Evolutionary conservation across 352 stramenopile genomes (phyloP).

Genomic region (Globisporangium paroecandrum): DNA sequence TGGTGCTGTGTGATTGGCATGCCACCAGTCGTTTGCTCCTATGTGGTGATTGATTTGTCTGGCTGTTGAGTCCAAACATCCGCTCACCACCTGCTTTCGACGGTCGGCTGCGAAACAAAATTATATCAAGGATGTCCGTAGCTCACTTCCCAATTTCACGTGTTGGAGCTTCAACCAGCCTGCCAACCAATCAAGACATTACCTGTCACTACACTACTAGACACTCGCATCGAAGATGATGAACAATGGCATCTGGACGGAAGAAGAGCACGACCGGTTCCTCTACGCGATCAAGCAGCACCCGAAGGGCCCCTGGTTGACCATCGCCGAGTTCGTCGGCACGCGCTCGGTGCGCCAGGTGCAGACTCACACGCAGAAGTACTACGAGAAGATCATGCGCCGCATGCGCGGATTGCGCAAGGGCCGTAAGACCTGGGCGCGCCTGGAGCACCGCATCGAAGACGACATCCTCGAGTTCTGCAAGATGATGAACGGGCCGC

Average conservation of each 20-base stretch:
- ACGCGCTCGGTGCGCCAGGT: constrained; percentile 22
- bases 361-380: constrained; percentile 20
- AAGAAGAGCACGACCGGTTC: constrained; percentile 35
- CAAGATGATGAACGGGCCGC: constrained; percentile 24
- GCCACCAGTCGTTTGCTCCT: neutral
- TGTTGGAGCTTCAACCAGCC: neutral
- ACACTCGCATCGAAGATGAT: neutral
- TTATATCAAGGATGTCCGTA: neutral
- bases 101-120: neutral
- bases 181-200: neutral
- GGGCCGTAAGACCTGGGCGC: constrained; percentile 12
- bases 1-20: neutral
- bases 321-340: constrained; percentile 20
- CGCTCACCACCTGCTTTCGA: neutral
- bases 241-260: constrained; percentile 1
- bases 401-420: constrained; percentile 27
- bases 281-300: constrained; percentile 20
- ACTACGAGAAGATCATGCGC: constrained; percentile 33
- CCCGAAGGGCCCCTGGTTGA: constrained; percentile 25
- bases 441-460: constrained; percentile 23
- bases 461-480: neutral
- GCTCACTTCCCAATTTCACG: neutral
- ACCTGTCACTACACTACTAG: neutral
- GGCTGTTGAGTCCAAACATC: neutral
- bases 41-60: neutral